Percentiles rank a stretch among this genome's conserved stretches.
Evolutionary conservation across 2,329 filamentous ascomycete genomes (phyloP).

Genomic region (Fusarium multiceps): DNA sequence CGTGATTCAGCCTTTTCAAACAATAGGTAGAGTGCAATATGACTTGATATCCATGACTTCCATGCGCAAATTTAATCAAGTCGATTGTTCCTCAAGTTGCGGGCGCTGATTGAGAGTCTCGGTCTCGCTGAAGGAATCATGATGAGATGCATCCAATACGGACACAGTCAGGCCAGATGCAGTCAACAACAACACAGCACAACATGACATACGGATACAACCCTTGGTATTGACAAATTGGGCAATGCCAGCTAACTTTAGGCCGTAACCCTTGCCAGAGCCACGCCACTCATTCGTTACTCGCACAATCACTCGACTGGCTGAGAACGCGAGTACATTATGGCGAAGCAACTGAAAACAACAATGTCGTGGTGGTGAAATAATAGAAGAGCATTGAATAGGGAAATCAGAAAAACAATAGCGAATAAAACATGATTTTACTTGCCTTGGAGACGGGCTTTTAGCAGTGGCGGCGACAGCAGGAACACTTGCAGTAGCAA

Average conservation of each 20-base stretch:
- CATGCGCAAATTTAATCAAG: background rate
- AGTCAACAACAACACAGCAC: slow-evolving; percentile 32
- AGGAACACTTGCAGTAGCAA: background rate
- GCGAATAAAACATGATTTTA: background rate
- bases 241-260: slow-evolving; percentile 42
- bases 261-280: slow-evolving; percentile 39
- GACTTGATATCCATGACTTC: slow-evolving; percentile 15
- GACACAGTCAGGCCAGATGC: slow-evolving; percentile 40
- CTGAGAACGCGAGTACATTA: slow-evolving; percentile 32
- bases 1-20: slow-evolving; percentile 20
- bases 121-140: slow-evolving; percentile 26
- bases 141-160: slow-evolving; percentile 13
- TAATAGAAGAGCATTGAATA: background rate
- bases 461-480: background rate
- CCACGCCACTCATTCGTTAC: slow-evolving; percentile 41
- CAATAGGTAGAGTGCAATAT: slow-evolving; percentile 24
- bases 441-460: slow-evolving; percentile 35
- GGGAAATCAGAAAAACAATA: background rate
- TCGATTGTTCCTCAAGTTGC: background rate
- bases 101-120: slow-evolving; percentile 27
- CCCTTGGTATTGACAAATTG: slow-evolving; percentile 38
- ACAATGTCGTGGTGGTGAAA: slow-evolving; percentile 4
- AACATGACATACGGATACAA: background rate
- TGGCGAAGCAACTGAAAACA: slow-evolving; percentile 19
- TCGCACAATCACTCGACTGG: slow-evolving; percentile 38